These are phyloP conservation scores for Pseudogymnoascus verrucosus DNA, from an alignment of 2,329 filamentous ascomycete genomes.

Conservation along the genomic window DNA sequence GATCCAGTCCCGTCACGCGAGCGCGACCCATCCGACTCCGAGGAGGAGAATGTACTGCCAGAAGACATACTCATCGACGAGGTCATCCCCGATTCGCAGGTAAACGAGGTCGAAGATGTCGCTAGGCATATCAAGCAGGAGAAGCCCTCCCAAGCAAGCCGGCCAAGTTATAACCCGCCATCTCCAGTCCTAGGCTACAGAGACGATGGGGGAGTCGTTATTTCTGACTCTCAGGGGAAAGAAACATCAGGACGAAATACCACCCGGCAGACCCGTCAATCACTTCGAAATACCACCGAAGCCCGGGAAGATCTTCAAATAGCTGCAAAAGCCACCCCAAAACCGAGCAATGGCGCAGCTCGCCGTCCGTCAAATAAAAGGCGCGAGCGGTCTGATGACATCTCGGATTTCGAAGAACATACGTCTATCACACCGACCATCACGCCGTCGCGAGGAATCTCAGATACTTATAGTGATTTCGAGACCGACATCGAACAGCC, in stretches of 20 bases:
- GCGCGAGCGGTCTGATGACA: neutral
- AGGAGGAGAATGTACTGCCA: neutral
- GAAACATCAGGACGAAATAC: neutral
- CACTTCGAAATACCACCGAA: neutral
- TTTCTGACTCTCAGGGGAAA: neutral
- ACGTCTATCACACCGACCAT: neutral
- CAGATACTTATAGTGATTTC: constrained; percentile 1
- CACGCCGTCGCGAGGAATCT: neutral
- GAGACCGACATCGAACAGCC: neutral
- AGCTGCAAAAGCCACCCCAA: neutral
- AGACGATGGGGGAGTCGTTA: neutral
- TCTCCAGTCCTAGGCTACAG: neutral
- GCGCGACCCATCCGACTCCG: neutral
- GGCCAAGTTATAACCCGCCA: neutral
- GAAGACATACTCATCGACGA: neutral
- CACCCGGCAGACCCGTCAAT: neutral
- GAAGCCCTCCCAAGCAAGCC: neutral
- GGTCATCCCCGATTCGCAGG: neutral
- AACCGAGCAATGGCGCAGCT: neutral
- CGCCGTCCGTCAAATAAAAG: neutral
- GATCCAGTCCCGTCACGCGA: neutral
- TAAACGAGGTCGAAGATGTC: neutral
- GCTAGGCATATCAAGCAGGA: neutral
- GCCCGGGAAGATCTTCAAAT: neutral
- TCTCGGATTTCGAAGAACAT: neutral